Evolutionary conservation across 495 filamentous ascomycete species (phyloP), one percentile per base, ranked within the genome.

Genomic region (Astrothelium subdiscretum): DNA sequence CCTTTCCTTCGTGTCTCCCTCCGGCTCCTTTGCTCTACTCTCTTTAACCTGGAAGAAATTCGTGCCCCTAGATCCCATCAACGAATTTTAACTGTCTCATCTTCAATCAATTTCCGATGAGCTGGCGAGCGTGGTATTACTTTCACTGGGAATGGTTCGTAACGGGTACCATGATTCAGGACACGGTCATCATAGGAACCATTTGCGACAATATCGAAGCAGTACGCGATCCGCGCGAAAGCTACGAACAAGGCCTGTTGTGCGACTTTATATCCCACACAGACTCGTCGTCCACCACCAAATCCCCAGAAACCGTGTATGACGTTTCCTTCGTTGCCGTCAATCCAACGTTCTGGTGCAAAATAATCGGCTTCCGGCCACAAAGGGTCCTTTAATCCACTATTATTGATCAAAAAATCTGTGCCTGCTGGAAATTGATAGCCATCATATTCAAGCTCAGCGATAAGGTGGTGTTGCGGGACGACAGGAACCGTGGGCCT

Each of bases 401-500:
- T 69, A 2, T 59, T 65, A 52, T 75, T 71, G 48, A 75, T 64
- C 65, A 79, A 63, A 70, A 78, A 63, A 61, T 65, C 66, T 0
- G 75, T 76, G 29, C 80, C 80, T 5, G 72, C 71, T 1, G 79
- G 77, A 62, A 84, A 78, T 18, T 62, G 59, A 59, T 81, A 80
- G 13, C 76, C 77, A 54, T 80, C 80, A 59, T 79, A 82, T 52
- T 74, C 70, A 65, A 82, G 70, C 57, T 82, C 77, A 43, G 75
- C 64, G 1, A 72, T 78, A 10, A 76, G 62, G n/a, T 48, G 38
- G 54, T 73, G 70, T 13, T 69, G 63, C 3, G 72, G 71, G 1
- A 70, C 66, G 38, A 72, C 67, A 5, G 67, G 69, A 22, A 77
- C 67, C 22, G 68, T 74, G 3, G 72, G 72, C 35, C 74, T 40